Evolutionary conservation across 176 grass and related monocot species (phyloP), one percentile per base, ranked within the genome.

Genomic region (Bolboschoenus planiculmis): DNA sequence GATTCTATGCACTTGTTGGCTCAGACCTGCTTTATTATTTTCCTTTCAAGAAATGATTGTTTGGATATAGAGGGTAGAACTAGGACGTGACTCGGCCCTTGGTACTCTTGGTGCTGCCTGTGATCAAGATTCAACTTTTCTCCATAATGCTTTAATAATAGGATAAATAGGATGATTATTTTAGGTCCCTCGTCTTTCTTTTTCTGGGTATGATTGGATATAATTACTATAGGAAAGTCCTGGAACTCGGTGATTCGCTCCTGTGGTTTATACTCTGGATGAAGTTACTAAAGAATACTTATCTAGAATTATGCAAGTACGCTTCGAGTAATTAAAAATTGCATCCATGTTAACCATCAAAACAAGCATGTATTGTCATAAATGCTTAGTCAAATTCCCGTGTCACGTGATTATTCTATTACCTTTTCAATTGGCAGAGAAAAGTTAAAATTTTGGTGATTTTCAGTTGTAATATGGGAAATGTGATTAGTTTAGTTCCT

Each of bases 11-110:
- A 63, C 37, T 82, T 65, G 15, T 82, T 82, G 29, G 37, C 58
- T 82, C 44, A 26, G 23, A 46, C 80, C 48, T 82, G 23, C 26
- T 61, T 82, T 42, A 65, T 14, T 40, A 7, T 81, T 81, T 26
- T 37, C 50, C 21, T 81, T 81, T 61, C n/a, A n/a, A 46, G 46
- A 63, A 62, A 44, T 14, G 11, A 31, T 43, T 81, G 50, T 80
- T 7, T 62, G 78, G 31, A 30, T 51, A 76, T 76, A 76, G 9
- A 31, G 1, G 14, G 4, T 18, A 76, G 26, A 74, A 74, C 70
- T 73, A 27, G 43, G 23, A 74, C 27, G 42, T 74, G 72, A 48
- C 71, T 48, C 7, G 46, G 72, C 53, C 53, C 24, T 31, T 76
- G 71, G 44, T 76, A 51, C 46, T 2, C 46, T 77, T 14, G 40